These are phyloP conservation scores for Sphaceloma murrayae DNA, from an alignment of 2,329 filamentous ascomycete species.

Conservation along the genomic window DNA sequence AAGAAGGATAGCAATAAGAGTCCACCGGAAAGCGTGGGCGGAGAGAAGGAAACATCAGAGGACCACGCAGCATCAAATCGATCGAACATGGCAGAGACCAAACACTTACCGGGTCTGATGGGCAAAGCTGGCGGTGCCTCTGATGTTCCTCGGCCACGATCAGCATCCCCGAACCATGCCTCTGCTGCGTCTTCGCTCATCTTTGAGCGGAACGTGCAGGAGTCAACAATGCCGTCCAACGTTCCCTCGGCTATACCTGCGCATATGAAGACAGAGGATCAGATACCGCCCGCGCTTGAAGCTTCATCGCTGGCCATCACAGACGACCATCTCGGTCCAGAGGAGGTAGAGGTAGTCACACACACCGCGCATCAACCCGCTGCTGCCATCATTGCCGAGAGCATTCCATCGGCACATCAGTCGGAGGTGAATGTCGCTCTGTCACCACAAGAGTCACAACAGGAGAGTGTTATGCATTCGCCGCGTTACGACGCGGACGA, in stretches of 20 bases:
- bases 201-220: slow-evolving; percentile 92
- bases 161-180: slow-evolving; percentile 58
- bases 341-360: slow-evolving; percentile 86
- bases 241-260: slow-evolving; percentile 79
- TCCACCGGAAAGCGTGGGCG: not conserved
- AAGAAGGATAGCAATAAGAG: slow-evolving; percentile 4
- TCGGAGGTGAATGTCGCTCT: slow-evolving; percentile 16
- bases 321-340: slow-evolving; percentile 71
- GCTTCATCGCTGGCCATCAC: slow-evolving; percentile 89
- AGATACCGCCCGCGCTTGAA: slow-evolving; percentile 84
- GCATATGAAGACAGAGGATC: slow-evolving; percentile 88
- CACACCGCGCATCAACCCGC: slow-evolving; percentile 77
- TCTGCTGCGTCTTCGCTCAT: slow-evolving; percentile 71
- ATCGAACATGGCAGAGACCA: no score
- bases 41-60: not conserved
- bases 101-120: no score
- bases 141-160: slow-evolving; percentile 3
- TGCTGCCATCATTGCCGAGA: slow-evolving; percentile 48
- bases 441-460: slow-evolving; percentile 19
- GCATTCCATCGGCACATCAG: slow-evolving; percentile 17
- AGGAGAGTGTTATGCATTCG: slow-evolving; percentile 10
- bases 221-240: slow-evolving; percentile 56
- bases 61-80: no score
- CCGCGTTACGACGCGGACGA: slow-evolving; percentile 39
- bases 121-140: no score